Conservation (phyloP, 2,329 filamentous ascomycete species). For the Diplodia corticola region DNA sequence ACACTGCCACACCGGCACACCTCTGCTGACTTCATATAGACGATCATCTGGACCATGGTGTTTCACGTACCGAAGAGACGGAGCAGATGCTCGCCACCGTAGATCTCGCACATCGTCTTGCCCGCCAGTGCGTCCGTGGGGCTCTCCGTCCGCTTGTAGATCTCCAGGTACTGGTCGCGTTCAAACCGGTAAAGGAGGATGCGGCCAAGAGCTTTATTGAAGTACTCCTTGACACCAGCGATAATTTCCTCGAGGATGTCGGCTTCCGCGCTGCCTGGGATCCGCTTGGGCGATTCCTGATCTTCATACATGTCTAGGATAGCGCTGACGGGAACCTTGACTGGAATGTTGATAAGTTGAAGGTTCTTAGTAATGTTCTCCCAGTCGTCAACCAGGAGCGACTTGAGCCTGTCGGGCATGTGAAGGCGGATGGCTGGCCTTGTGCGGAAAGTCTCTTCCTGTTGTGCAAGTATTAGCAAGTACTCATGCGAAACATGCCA, state of each 20-base stretch:
- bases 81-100: conserved; percentile 88
- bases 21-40: not conserved
- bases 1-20: not conserved
- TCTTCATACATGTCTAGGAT: conserved; percentile 81
- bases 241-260: conserved; percentile 91
- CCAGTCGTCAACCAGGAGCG: conserved; percentile 95
- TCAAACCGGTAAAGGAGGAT: conserved; percentile 94
- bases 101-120: conserved; percentile 76
- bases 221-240: conserved; percentile 85
- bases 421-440: conserved; percentile 83
- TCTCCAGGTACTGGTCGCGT: conserved; percentile 79
- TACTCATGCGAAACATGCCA: no score
- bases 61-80: conserved; percentile 75
- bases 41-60: not conserved
- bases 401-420: conserved; percentile 87
- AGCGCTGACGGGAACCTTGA: conserved; percentile 69
- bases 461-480: not conserved
- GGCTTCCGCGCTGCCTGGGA: conserved; percentile 66
- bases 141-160: conserved; percentile 68
- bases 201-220: conserved; percentile 84
- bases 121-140: conserved; percentile 63
- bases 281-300: conserved; percentile 67
- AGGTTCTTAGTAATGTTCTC: conserved; percentile 97
- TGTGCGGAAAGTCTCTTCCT: conserved; percentile 87
- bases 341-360: conserved; percentile 82